Evolutionary conservation across 208 protist species (phyloP), one percentile per base, ranked within the genome.

Genomic region (Crithidia brevicula): DNA sequence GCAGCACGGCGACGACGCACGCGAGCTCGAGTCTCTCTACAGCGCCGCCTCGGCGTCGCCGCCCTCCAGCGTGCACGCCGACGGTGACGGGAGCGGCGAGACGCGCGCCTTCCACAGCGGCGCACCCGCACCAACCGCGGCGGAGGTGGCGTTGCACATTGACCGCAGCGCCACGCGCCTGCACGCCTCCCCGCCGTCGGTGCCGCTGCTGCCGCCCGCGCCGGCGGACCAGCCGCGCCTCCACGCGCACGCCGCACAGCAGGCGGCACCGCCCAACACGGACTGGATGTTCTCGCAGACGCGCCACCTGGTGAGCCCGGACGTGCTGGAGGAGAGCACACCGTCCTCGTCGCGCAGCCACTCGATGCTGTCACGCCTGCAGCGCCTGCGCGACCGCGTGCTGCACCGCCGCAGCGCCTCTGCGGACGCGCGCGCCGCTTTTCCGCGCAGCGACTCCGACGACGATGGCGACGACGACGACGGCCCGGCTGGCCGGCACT

Each of bases 211-310:
- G 50, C 57, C 42, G 20, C 10, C 60, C 20, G 8, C 13, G 30
- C 25, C 31, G 10, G 46, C 60, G 5, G 27, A 16, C 31, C 57
- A 22, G 38, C 11, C 31, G 23, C 18, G 4, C 15, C 52, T 58
- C 13, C 11, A 10, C 54, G 30, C 18, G 9, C 25, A n/a, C 31
- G 28, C 30, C 28, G 11, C 30, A 5, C 22, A 13, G 46, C 22
- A 11, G 46, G 22, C 13, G 4, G 52, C 23, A 15, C 31, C 38
- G 50, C 5, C 62, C 30, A 56, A 25, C 50, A 45, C 34, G 50
- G 38, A 59, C 62, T 49, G 49, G 62, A 50, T 59, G 62, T 40
- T 68, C 38, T 10, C 28, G 51, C 62, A 53, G 62, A 68, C 36
- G 27, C 62, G 62, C 27, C 50, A 50, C 38, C 23, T 59, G 25